phyloP scores from a whole-genome alignment of 192 early-diverging fungal genomes.

The Coemansia sp. region DNA sequence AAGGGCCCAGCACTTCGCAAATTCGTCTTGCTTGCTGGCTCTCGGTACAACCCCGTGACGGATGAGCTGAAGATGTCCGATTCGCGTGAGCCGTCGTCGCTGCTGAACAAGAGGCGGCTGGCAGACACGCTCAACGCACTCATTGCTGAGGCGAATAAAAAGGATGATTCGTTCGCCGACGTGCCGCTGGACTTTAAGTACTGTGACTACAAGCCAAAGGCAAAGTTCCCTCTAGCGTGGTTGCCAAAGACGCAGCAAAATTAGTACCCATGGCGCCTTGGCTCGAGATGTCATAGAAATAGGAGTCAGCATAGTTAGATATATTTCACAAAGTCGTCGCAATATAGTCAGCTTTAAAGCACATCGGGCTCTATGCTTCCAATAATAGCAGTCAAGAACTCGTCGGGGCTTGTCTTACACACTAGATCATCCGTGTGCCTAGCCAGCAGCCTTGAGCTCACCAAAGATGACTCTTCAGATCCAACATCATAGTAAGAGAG shows the following conservation, averaged over 20 bases:
- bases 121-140: slow-evolving; percentile 38
- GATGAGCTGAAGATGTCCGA: slow-evolving; percentile 54
- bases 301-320: background rate
- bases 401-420: slow-evolving; percentile 33
- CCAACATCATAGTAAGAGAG: slow-evolving; percentile 62
- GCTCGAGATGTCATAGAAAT: background rate
- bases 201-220: slow-evolving; percentile 29
- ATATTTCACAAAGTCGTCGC: background rate
- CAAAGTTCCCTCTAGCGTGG: slow-evolving; percentile 37
- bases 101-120: slow-evolving; percentile 50
- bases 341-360: background rate
- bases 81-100: slow-evolving; percentile 29
- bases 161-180: slow-evolving; percentile 43
- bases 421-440: slow-evolving; percentile 24
- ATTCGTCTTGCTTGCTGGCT: slow-evolving; percentile 47
- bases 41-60: slow-evolving; percentile 40
- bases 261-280: background rate
- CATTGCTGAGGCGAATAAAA: slow-evolving; percentile 44
- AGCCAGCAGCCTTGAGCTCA: slow-evolving; percentile 25
- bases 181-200: slow-evolving; percentile 43
- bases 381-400: slow-evolving; percentile 37
- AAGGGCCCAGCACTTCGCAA: slow-evolving; percentile 41
- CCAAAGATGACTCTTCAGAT: slow-evolving; percentile 25
- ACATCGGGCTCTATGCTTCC: slow-evolving; percentile 38
- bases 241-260: slow-evolving; percentile 15